Evolutionary conservation across 2,329 filamentous ascomycete genomes (phyloP).

Genomic region (Setomelanomma holmii): DNA sequence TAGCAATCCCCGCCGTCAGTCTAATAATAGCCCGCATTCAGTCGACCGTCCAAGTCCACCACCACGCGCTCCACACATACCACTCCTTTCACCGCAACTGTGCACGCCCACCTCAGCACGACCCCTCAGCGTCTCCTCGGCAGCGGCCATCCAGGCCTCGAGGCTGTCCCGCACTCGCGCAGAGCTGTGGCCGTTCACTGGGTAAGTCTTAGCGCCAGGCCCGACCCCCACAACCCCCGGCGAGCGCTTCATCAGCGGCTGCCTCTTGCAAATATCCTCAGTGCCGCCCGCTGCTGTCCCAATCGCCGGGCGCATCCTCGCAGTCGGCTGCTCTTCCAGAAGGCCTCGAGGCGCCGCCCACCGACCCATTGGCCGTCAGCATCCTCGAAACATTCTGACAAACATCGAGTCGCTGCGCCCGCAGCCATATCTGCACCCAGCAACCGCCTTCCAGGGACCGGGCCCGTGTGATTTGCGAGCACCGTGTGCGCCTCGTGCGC

Average conservation of each 20-base stretch:
- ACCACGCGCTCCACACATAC: conserved; percentile 20
- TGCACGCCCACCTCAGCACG: conserved; percentile 10
- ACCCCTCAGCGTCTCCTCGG: conserved; percentile 15
- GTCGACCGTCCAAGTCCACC: conserved; percentile 14
- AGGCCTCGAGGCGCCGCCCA: conserved; percentile 28
- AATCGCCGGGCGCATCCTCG: conserved; percentile 28
- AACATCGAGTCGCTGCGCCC: conserved; percentile 26
- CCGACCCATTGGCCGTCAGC: conserved; percentile 35
- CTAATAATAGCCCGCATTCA: conserved; percentile 38
- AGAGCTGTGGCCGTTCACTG: conserved; percentile 38
- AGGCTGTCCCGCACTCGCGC: conserved; percentile 18
- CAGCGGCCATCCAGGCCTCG: conserved; percentile 16
- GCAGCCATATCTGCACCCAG: conserved; percentile 19
- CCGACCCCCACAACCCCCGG: conserved; percentile 35
- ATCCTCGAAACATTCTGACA: conserved; percentile 27
- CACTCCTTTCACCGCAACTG: conserved; percentile 15
- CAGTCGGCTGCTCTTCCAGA: conserved; percentile 27
- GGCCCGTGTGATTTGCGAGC: conserved; percentile 29
- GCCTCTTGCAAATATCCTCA: conserved; percentile 35
- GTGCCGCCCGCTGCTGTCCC: conserved; percentile 21
- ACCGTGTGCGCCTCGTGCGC: conserved; percentile 34
- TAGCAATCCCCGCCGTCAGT: conserved; percentile 29
- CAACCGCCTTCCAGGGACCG: conserved; percentile 34
- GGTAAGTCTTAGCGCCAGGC: conserved; percentile 48
- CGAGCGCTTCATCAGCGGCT: conserved; percentile 46